Evolutionary conservation across 164 flowering plant genomes (phyloP).

Genomic region (Kalanchoe fedtschenkoi): DNA sequence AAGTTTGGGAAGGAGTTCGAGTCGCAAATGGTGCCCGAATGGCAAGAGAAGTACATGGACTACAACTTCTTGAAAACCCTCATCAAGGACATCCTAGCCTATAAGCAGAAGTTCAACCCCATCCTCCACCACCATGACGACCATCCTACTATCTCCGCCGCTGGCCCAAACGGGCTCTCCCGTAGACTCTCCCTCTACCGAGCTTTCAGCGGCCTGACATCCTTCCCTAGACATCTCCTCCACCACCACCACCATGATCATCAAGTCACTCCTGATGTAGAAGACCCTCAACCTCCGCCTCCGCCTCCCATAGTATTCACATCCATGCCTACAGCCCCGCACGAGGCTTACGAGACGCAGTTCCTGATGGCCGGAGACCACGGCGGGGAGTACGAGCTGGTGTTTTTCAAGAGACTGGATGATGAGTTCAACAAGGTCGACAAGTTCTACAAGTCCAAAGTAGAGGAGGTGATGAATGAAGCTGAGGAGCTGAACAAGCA

Average conservation of each 20-base stretch:
- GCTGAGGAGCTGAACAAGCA: slow-evolving; percentile 25
- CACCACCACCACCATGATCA: neutral
- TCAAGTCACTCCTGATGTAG: slow-evolving; percentile 5
- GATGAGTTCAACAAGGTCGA: slow-evolving; percentile 34
- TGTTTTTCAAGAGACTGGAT: slow-evolving; percentile 24
- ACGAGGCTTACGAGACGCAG: slow-evolving; percentile 20
- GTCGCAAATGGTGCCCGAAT: slow-evolving; percentile 72
- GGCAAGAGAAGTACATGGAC: slow-evolving; percentile 68
- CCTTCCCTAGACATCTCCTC: neutral
- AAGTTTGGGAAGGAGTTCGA: slow-evolving; percentile 65
- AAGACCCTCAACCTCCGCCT: slow-evolving; percentile 9
- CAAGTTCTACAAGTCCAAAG: slow-evolving; percentile 23
- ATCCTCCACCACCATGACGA: slow-evolving; percentile 20
- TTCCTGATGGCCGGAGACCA: slow-evolving; percentile 20
- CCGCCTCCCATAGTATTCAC: neutral
- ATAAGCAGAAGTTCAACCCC: slow-evolving; percentile 11
- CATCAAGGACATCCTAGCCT: slow-evolving; percentile 18
- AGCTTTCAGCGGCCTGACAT: slow-evolving; percentile 37
- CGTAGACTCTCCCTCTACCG: slow-evolving; percentile 25
- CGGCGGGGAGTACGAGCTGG: slow-evolving; percentile 20
- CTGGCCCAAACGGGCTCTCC: slow-evolving; percentile 2
- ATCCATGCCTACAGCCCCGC: slow-evolving; percentile 10
- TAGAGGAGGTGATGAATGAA: slow-evolving; percentile 27
- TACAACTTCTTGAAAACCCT: slow-evolving; percentile 28
- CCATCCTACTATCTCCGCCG: neutral